phyloP scores from a whole-genome alignment of 2,329 filamentous ascomycete species.

The Aspergillus phoenicis region DNA sequence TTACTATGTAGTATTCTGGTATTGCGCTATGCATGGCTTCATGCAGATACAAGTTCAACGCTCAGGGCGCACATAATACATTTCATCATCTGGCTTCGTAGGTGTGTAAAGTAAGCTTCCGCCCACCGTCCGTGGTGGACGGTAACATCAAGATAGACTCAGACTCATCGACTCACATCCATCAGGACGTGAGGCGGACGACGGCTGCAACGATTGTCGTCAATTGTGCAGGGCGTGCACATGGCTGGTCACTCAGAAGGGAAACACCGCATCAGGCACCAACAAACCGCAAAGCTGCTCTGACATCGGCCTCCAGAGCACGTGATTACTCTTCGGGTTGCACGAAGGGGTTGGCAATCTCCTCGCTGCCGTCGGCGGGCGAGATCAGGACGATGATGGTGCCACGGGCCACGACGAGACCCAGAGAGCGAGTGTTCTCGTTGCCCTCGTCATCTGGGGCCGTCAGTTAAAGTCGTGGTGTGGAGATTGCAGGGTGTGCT shows the following conservation, averaged over 20 bases:
- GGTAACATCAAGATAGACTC: neutral
- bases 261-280: neutral
- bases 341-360: conserved; percentile 91
- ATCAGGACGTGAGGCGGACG: neutral
- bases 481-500: conserved; percentile 25
- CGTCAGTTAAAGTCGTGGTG: conserved; percentile 22
- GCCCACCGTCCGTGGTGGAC: neutral
- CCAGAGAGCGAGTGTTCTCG: conserved; percentile 75
- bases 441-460: conserved; percentile 86
- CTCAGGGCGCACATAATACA: conserved; percentile 4
- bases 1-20: too few relatives aligned
- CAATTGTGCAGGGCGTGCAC: neutral
- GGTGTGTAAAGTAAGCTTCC: neutral
- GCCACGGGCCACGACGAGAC: conserved; percentile 85
- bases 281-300: too few relatives aligned
- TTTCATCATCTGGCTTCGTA: conserved; percentile 8
- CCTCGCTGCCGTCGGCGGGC: conserved; percentile 90
- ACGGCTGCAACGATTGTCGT: neutral
- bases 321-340: conserved; percentile 65
- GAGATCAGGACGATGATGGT: conserved; percentile 91
- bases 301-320: neutral
- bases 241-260: neutral
- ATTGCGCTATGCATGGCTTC: neutral
- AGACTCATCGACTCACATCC: neutral
- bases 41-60: conserved; percentile 1